Conservation (phyloP, 2,329 filamentous ascomycete species). For the Mycosphaerella arachidis region DNA sequence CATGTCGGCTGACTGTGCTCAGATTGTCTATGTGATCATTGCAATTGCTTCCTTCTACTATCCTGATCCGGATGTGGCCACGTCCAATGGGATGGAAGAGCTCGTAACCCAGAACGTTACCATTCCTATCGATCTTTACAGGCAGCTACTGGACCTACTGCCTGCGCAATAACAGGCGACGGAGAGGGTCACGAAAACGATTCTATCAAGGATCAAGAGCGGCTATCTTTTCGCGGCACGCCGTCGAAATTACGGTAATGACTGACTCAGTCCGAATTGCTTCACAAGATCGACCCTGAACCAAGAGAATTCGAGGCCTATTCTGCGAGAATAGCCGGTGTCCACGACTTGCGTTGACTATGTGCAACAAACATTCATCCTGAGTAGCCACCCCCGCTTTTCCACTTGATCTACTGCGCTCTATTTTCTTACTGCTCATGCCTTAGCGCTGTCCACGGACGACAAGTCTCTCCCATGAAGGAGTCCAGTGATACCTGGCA, state of each 20-base stretch:
- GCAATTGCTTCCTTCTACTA: constrained; percentile 60
- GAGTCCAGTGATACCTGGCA: neutral
- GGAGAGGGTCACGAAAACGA: too few species aligned
- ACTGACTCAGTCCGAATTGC: too few species aligned
- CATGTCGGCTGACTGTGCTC: neutral
- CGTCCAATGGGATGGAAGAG: constrained; percentile 14
- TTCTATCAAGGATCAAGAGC: too few species aligned
- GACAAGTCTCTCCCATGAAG: constrained; percentile 1
- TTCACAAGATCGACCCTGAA: too few species aligned
- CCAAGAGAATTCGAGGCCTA: too few species aligned
- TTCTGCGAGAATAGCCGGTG: too few species aligned
- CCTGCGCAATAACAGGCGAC: neutral
- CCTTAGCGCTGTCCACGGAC: neutral
- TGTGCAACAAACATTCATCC: too few species aligned
- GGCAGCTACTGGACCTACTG: constrained; percentile 11
- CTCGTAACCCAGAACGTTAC: constrained; percentile 12
- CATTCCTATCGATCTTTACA: constrained; percentile 17
- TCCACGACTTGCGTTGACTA: too few species aligned
- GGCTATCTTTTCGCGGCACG: too few species aligned
- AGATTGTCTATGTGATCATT: constrained; percentile 59
- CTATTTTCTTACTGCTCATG: neutral
- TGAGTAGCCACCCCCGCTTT: too few species aligned
- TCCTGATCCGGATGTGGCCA: constrained; percentile 44
- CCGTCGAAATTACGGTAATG: too few species aligned
- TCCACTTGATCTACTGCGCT: too few species aligned